Conservation (phyloP, 306 rosid genomes). For the Medicago truncatula region MtrunA17r5.0-ANR NC_053045.1:36275001-36275500, state of each 20-base stretch:
- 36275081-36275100: no score
- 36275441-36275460: slow-evolving; percentile 57
- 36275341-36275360: slow-evolving; percentile 40
- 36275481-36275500: slow-evolving; percentile 83
- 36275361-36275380: slow-evolving; percentile 46
- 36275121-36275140: no score
- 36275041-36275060: slow-evolving; percentile 85
- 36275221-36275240: slow-evolving; percentile 73
- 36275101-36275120: no score
- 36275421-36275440: slow-evolving; percentile 37
- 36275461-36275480: slow-evolving; percentile 71
- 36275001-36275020: slow-evolving; percentile 70
- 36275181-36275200: slow-evolving; percentile 84
- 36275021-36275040: slow-evolving; percentile 91
- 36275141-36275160: no score
- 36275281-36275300: slow-evolving; percentile 76
- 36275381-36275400: slow-evolving; percentile 54
- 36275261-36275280: slow-evolving; percentile 64
- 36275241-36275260: slow-evolving; percentile 68
- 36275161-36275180: slow-evolving; percentile 82
- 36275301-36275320: slow-evolving; percentile 44
- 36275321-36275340: slow-evolving; percentile 55
- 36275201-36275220: slow-evolving; percentile 93
- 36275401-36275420: slow-evolving; percentile 52
- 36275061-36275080: slow-evolving; percentile 68